Evolutionary conservation across 1,284 basidiomycete genomes (phyloP).

Genomic region (Apiotrichum mycotoxinovorans): DNA sequence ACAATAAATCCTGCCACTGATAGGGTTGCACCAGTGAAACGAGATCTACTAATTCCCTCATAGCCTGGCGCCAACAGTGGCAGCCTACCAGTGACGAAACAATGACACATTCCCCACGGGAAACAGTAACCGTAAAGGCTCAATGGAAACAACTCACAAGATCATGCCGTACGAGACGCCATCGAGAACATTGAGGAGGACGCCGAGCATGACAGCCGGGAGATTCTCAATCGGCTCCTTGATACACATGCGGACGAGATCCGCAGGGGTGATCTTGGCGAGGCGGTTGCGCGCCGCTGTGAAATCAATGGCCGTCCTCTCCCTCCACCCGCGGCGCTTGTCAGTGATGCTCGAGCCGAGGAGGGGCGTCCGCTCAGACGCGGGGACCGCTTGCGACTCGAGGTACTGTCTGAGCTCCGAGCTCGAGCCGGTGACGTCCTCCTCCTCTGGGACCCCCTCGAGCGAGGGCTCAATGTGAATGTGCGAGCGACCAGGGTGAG

Average conservation of each 20-base stretch:
- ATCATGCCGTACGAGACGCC: slow-evolving; percentile 67
- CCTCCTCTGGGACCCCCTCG: slow-evolving; percentile 15
- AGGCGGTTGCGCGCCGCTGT: slow-evolving; percentile 12
- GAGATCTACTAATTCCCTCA: no score
- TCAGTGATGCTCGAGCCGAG: slow-evolving; percentile 6
- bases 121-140: neutral
- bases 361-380: slow-evolving; percentile 16
- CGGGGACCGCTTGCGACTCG: slow-evolving; percentile 4
- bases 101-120: neutral
- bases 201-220: slow-evolving; percentile 82
- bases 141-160: slow-evolving; percentile 58
- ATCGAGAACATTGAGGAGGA: slow-evolving; percentile 86
- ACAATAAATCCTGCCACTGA: no score
- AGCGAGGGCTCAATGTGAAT: slow-evolving; percentile 2
- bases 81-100: neutral
- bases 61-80: no score
- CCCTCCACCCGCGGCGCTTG: slow-evolving; percentile 17
- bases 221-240: slow-evolving; percentile 55
- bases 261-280: slow-evolving; percentile 38
- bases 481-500: slow-evolving; percentile 5
- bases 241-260: slow-evolving; percentile 47
- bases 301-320: slow-evolving; percentile 12
- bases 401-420: slow-evolving; percentile 17
- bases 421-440: slow-evolving; percentile 9
- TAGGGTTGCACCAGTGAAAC: no score